Evolutionary conservation across 2,329 filamentous ascomycete species (phyloP), one percentile per base, ranked within the genome.

Genomic region (Botryotinia convoluta): DNA sequence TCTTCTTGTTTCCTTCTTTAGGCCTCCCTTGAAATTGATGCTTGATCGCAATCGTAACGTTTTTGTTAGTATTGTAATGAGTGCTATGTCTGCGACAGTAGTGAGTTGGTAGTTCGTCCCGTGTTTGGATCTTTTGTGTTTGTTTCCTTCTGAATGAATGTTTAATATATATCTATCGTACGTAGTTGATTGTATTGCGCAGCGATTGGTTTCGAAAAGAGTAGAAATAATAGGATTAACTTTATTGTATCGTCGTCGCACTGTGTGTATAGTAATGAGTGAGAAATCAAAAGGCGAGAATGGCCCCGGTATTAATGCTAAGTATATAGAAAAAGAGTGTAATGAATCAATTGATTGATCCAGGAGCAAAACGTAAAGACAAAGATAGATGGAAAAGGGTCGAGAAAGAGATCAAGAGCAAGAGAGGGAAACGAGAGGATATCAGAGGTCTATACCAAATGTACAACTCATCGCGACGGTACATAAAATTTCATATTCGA

Each of bases 401-500:
- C 54, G 26, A 71, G 67, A 51, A 71, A 65, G 60, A 71, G 72
- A 72, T 42, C 32, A 35, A 72, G 71, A 72, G 42, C 63, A 61
- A 14, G 71, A 69, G 71, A 54, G 54, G 63, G 37, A 26, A 72
- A 72, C 51, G 63, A 72, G 71, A 72, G 71, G 63, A 69, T 72
- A 72, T 72, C 63, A 72, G 29, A 42, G 12, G 51, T 48, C 63
- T 59, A 70, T 16, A 22, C 22, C 44, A n/a, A n/a, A 61, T 72
- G 71, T 72, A 72, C 71, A 72, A 72, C 63, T 72, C 71, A 72
- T 72, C 63, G 63, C 63, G 63, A 72, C 51, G 37, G n/a, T 42
- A 65, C 60, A 64, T 65, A 57, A 51, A 64, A 54, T 51, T 62
- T 51, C 57, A 37, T 22, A 64, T 63, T 71, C 37, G 51, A 69